Conservation (phyloP, 2,329 filamentous ascomycete species). For the Pseudopyricularia javanii region DNA sequence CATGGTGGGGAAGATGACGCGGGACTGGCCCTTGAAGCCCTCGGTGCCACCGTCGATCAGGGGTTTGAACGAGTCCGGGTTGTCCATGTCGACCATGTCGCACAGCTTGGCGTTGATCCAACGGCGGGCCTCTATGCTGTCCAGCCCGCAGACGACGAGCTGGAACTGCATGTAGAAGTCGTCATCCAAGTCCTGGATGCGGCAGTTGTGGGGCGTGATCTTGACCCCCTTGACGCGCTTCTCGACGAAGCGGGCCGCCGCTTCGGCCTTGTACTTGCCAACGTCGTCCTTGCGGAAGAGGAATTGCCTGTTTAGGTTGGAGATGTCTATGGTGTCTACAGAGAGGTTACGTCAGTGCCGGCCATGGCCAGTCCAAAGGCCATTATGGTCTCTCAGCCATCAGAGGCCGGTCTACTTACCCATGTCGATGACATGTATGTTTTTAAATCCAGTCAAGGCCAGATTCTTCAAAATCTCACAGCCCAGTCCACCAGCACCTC, state of each 20-base stretch:
- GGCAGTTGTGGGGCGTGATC: slow-evolving; percentile 88
- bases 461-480: slow-evolving; percentile 97
- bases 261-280: slow-evolving; percentile 84
- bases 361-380: not conserved
- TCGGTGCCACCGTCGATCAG: slow-evolving; percentile 95
- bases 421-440: slow-evolving; percentile 99
- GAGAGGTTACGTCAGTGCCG: not conserved
- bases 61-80: slow-evolving; percentile 80
- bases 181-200: slow-evolving; percentile 94
- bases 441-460: slow-evolving; percentile 86
- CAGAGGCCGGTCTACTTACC: slow-evolving; percentile 16
- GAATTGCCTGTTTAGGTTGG: slow-evolving; percentile 95
- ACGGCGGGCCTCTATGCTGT: slow-evolving; percentile 92
- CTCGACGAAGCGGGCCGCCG: slow-evolving; percentile 85
- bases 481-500: slow-evolving; percentile 79
- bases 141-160: slow-evolving; percentile 83
- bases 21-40: slow-evolving; percentile 92
- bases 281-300: slow-evolving; percentile 90
- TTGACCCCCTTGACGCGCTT: slow-evolving; percentile 77
- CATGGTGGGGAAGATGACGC: slow-evolving; percentile 83
- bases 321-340: slow-evolving; percentile 87
- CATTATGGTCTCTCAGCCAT: not conserved
- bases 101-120: slow-evolving; percentile 97
- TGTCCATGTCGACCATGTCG: slow-evolving; percentile 73
- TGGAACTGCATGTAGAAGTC: slow-evolving; percentile 97